A percentile compares a stretch with the other conserved stretches of the same genome.
These are phyloP conservation scores for Elsinoe necatrix DNA, from an alignment of 2,329 filamentous ascomycete species.

Conservation along the genomic window DNA sequence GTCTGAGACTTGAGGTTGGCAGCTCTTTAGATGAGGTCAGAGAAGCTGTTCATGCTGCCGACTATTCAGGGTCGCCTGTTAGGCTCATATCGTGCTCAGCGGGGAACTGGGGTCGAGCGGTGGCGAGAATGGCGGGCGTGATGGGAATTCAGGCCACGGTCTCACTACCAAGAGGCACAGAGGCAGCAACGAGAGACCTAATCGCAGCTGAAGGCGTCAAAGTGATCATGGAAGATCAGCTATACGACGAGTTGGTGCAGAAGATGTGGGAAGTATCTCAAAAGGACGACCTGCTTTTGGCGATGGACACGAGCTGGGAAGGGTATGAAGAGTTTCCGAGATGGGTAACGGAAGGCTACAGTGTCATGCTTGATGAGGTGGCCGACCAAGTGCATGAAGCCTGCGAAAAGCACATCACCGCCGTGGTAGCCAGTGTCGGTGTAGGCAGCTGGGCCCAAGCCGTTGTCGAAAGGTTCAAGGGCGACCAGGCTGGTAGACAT, in stretches of 20 bases:
- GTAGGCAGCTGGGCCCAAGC: constrained; percentile 67
- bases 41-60: neutral
- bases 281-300: constrained; percentile 41
- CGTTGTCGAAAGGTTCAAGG: constrained; percentile 57
- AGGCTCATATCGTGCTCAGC: constrained; percentile 58
- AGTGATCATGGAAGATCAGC: constrained; percentile 46
- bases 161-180: constrained; percentile 55
- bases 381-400: constrained; percentile 50
- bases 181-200: constrained; percentile 42
- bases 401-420: constrained; percentile 24
- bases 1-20: constrained; percentile 38
- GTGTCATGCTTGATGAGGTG: constrained; percentile 61
- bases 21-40: constrained; percentile 40
- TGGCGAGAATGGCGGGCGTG: constrained; percentile 58
- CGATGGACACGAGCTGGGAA: constrained; percentile 61
- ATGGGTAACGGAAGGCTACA: constrained; percentile 73
- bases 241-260: constrained; percentile 56
- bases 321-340: constrained; percentile 57
- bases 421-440: constrained; percentile 59
- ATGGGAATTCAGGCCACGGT: constrained; percentile 50
- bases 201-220: constrained; percentile 57
- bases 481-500: constrained; percentile 20
- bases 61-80: constrained; percentile 26
- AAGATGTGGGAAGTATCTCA: constrained; percentile 41
- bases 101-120: constrained; percentile 68